Evolutionary conservation across 2,329 filamentous ascomycete species (phyloP).

Genomic region (Fusarium domesticum): DNA sequence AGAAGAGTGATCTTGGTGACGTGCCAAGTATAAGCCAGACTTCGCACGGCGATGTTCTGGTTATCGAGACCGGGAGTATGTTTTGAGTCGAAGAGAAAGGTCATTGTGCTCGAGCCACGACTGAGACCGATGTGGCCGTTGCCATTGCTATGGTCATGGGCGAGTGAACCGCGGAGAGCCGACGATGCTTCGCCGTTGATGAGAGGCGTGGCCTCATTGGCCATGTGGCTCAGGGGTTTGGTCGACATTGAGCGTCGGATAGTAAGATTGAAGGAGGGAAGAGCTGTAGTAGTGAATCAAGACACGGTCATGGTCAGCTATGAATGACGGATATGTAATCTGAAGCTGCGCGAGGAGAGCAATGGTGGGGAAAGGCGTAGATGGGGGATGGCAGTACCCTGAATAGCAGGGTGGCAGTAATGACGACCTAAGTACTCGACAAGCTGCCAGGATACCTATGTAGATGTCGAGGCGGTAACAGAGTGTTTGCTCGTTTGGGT

Average conservation of each 20-base stretch:
- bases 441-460: background rate
- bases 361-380: no score
- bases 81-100: constrained; percentile 49
- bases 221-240: constrained; percentile 24
- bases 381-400: no score
- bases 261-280: constrained; percentile 22
- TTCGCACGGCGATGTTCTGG: constrained; percentile 44
- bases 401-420: constrained; percentile 7
- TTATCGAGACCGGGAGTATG: constrained; percentile 53
- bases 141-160: constrained; percentile 13
- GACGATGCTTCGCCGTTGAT: constrained; percentile 37
- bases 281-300: constrained; percentile 27
- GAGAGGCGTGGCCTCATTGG: constrained; percentile 43
- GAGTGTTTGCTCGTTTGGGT: constrained; percentile 9
- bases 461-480: background rate
- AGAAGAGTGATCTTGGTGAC: constrained; percentile 55
- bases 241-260: constrained; percentile 35
- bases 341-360: background rate
- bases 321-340: constrained; percentile 3
- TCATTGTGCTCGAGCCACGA: constrained; percentile 21
- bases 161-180: constrained; percentile 14
- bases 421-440: constrained; percentile 5
- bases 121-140: constrained; percentile 26
- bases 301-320: constrained; percentile 32
- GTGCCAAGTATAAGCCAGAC: constrained; percentile 51